Evolutionary conservation across 805 yeast species (phyloP).

Genomic region (Suhomyces sp.): DNA sequence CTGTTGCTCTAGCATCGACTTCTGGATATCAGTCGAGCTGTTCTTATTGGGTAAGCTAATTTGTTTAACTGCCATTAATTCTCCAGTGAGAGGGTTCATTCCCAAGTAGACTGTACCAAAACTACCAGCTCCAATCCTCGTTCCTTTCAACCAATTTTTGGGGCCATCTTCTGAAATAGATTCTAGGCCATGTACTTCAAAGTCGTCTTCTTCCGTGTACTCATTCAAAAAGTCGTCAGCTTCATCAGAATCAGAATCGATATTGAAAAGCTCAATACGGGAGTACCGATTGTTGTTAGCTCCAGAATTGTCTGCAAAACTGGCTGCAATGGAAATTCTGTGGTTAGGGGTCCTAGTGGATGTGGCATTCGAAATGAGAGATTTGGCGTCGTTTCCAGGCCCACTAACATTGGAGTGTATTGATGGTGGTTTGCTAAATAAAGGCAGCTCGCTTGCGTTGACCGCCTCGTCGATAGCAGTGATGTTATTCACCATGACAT

Average conservation of each 20-base stretch:
- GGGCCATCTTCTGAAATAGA: slow-evolving; percentile 56
- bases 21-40: slow-evolving; percentile 32
- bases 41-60: slow-evolving; percentile 62
- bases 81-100: slow-evolving; percentile 89
- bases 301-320: slow-evolving; percentile 22
- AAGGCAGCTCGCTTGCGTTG: slow-evolving; percentile 25
- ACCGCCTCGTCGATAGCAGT: slow-evolving; percentile 54
- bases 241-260: slow-evolving; percentile 34
- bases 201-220: slow-evolving; percentile 40
- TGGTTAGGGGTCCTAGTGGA: slow-evolving; percentile 9
- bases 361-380: slow-evolving; percentile 13
- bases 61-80: slow-evolving; percentile 95
- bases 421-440: slow-evolving; percentile 28
- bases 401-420: slow-evolving; percentile 16
- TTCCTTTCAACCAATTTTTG: slow-evolving; percentile 87
- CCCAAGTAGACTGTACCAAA: slow-evolving; percentile 94
- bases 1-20: slow-evolving; percentile 74
- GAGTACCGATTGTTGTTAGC: slow-evolving; percentile 36
- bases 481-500: slow-evolving; percentile 55
- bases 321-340: slow-evolving; percentile 29
- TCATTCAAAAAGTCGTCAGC: slow-evolving; percentile 12
- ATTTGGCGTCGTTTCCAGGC: slow-evolving; percentile 16
- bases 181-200: slow-evolving; percentile 32
- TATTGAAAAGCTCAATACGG: slow-evolving; percentile 47
- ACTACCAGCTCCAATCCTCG: slow-evolving; percentile 90